Conservation (phyloP, 768 basidiomycete genomes). For the Rhodotorula diobovata region DNA sequence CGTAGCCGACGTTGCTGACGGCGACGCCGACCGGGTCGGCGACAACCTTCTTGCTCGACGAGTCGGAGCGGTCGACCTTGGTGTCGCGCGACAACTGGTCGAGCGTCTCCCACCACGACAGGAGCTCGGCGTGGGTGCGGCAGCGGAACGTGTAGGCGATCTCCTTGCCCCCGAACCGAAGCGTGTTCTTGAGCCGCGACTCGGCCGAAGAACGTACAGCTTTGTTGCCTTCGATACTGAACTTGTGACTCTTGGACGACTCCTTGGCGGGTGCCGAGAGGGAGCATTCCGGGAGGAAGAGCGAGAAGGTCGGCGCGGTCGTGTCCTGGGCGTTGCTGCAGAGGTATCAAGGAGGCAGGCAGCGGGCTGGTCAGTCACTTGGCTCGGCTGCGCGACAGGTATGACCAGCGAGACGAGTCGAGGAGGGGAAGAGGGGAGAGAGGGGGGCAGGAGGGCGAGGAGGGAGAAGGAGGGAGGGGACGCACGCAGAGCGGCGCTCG, state of each 20-base stretch:
- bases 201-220: conserved; percentile 10
- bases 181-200: conserved; percentile 34
- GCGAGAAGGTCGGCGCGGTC: conserved; percentile 40
- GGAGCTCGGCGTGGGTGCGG: conserved; percentile 38
- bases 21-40: conserved; percentile 31
- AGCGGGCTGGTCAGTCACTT: no score
- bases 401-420: no score
- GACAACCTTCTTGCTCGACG: background rate
- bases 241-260: conserved; percentile 36
- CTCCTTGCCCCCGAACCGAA: conserved; percentile 40
- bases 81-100: conserved; percentile 41
- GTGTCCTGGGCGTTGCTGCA: conserved; percentile 44
- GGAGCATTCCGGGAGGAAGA: conserved; percentile 45
- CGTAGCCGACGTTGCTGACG: conserved; percentile 32
- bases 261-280: conserved; percentile 40
- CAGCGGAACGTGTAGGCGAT: conserved; percentile 42
- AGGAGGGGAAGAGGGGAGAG: background rate
- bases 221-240: conserved; percentile 2
- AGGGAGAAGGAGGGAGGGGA: background rate
- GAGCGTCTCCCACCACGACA: conserved; percentile 34
- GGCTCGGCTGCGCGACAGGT: no score
- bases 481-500: conserved; percentile 40
- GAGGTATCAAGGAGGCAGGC: no score
- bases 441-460: background rate
- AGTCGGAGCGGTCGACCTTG: conserved; percentile 8